Percentiles rank a stretch among this genome's conserved stretches.
These are phyloP conservation scores for Mycena galericulata DNA, from an alignment of 768 basidiomycete species.

Conservation along the genomic window DNA sequence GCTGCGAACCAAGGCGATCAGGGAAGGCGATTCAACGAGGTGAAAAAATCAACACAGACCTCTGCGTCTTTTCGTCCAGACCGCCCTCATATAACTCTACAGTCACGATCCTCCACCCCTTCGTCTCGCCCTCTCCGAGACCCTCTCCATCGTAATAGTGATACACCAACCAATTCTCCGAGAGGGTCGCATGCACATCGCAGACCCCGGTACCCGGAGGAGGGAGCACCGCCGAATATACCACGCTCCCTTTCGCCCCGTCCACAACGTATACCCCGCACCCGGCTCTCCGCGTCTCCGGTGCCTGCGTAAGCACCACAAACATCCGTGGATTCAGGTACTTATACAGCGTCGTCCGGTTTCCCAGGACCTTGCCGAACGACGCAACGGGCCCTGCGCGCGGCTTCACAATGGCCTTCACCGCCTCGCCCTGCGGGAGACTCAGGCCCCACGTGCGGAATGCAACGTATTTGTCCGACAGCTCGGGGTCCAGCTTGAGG, in stretches of 20 bases:
- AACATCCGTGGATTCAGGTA: conserved; percentile 89
- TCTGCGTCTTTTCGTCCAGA: conserved; percentile 76
- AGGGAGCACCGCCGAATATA: conserved; percentile 76
- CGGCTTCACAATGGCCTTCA: conserved; percentile 64
- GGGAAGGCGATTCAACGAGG: not conserved
- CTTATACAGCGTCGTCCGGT: conserved; percentile 92
- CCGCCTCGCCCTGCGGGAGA: conserved; percentile 66
- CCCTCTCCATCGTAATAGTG: conserved; percentile 79
- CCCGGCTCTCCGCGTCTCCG: conserved; percentile 36
- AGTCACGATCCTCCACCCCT: conserved; percentile 79
- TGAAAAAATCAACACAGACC: conserved; percentile 57
- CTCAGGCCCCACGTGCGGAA: conserved; percentile 76
- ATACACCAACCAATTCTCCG: conserved; percentile 96
- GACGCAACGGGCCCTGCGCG: conserved; percentile 73
- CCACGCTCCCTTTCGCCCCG: conserved; percentile 76
- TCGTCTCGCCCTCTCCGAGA: conserved; percentile 59
- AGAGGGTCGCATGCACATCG: conserved; percentile 75
- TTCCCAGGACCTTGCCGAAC: conserved; percentile 86
- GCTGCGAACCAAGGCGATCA: conserved; percentile 38
- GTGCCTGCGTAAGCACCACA: conserved; percentile 67
- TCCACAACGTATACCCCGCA: conserved; percentile 88
- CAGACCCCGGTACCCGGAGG: conserved; percentile 54
- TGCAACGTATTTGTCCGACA: conserved; percentile 61
- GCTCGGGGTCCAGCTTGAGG: conserved; percentile 53
- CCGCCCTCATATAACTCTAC: conserved; percentile 92